Conservation (phyloP, 148 eudicot species). For the Agrostemma githago region DNA sequence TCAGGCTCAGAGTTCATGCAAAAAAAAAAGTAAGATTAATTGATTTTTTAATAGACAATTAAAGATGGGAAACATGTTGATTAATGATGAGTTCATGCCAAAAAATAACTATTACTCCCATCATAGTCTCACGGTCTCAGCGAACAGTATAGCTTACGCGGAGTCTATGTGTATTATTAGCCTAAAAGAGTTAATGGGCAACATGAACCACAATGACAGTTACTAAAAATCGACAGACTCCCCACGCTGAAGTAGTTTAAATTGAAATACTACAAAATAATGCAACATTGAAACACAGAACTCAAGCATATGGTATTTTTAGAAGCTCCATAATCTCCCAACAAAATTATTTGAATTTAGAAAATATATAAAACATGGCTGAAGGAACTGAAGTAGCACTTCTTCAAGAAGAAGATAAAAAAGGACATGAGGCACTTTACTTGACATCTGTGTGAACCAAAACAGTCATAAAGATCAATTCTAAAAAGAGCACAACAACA, state of each 20-base stretch:
- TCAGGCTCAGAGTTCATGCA: not conserved
- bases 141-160: not conserved
- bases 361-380: not conserved
- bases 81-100: not conserved
- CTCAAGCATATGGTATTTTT: not conserved
- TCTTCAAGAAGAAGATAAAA: not conserved
- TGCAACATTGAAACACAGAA: not conserved
- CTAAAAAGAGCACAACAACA: not conserved
- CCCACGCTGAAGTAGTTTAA: not conserved
- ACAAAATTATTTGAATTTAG: not conserved
- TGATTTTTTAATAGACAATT: not conserved
- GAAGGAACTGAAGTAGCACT: not conserved
- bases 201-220: not conserved
- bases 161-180: not conserved
- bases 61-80: not conserved
- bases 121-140: not conserved
- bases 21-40: not conserved
- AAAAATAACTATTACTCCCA: not conserved
- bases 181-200: not conserved
- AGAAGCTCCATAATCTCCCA: not conserved
- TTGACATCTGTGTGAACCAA: not conserved
- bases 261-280: not conserved
- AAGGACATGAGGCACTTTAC: not conserved
- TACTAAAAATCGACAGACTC: not conserved
- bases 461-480: not conserved